Evolutionary conservation across 331 rosid genomes (phyloP).

Genomic region (Rosa hybrid): DNA sequence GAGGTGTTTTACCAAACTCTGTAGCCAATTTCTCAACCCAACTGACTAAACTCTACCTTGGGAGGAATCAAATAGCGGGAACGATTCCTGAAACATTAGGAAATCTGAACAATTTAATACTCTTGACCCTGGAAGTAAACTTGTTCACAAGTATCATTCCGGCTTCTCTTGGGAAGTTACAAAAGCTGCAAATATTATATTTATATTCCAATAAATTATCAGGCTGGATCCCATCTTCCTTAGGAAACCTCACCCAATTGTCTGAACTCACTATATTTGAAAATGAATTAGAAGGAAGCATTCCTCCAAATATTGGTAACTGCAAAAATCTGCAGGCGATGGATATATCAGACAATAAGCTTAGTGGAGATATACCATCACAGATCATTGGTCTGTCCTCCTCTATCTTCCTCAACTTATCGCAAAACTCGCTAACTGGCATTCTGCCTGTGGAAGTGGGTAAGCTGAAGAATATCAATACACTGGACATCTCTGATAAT

Average conservation of each 20-base stretch:
- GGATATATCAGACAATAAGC: slow-evolving; percentile 20
- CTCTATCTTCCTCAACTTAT: slow-evolving; percentile 14
- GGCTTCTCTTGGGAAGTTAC: slow-evolving; percentile 30
- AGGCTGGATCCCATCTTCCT: slow-evolving; percentile 35
- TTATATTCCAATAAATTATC: slow-evolving; percentile 32
- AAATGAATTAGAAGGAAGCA: slow-evolving; percentile 37
- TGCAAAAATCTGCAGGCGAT: slow-evolving; percentile 1
- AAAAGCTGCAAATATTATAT: slow-evolving; percentile 24
- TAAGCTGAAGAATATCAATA: slow-evolving; percentile 16
- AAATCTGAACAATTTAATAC: slow-evolving; percentile 25
- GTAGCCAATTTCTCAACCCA: slow-evolving; percentile 42
- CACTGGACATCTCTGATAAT: slow-evolving; percentile 31
- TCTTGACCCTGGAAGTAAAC: slow-evolving; percentile 21
- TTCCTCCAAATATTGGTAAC: slow-evolving; percentile 27
- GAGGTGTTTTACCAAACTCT: slow-evolving; percentile 37
- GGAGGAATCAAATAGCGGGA: slow-evolving; percentile 38
- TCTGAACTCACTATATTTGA: not conserved
- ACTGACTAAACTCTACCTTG: slow-evolving; percentile 20
- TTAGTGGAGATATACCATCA: slow-evolving; percentile 25
- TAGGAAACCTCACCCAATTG: slow-evolving; percentile 43
- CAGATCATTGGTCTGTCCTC: slow-evolving; percentile 10
- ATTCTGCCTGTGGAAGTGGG: slow-evolving; percentile 22
- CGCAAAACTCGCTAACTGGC: slow-evolving; percentile 20
- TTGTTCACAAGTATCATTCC: slow-evolving; percentile 37
- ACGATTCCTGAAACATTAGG: slow-evolving; percentile 29